phyloP scores from a whole-genome alignment of 2,329 filamentous ascomycete genomes.

The Fusarium subtropicale region DNA sequence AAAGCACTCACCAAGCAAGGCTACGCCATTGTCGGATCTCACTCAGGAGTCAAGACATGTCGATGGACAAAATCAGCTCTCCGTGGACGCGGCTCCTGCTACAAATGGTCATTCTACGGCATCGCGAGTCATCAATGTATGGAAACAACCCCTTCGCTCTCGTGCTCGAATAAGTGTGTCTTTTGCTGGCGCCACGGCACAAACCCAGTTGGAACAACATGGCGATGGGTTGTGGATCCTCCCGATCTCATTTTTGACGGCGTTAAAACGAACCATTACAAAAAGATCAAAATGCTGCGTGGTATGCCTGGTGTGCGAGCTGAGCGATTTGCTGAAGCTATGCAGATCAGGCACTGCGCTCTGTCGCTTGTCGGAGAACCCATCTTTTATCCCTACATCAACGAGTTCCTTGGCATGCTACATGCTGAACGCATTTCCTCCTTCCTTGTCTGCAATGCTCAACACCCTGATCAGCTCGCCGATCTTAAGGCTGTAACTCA shows the following conservation, averaged over 20 bases:
- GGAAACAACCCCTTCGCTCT: constrained; percentile 95
- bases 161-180: constrained; percentile 97
- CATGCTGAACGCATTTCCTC: constrained; percentile 89
- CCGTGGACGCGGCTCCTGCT: constrained; percentile 92
- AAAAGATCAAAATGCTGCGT: constrained; percentile 97
- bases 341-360: constrained; percentile 93
- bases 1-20: constrained; percentile 93
- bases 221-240: constrained; percentile 95
- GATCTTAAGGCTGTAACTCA: constrained; percentile 88
- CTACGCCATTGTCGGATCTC: constrained; percentile 93
- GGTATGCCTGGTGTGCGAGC: constrained; percentile 93
- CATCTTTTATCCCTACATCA: constrained; percentile 99
- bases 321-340: constrained; percentile 91
- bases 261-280: constrained; percentile 91
- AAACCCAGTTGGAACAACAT: constrained; percentile 95
- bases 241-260: constrained; percentile 90
- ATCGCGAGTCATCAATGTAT: constrained; percentile 98
- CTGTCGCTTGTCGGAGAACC: constrained; percentile 93
- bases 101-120: constrained; percentile 98
- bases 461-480: constrained; percentile 91
- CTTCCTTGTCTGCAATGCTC: constrained; percentile 96
- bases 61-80: constrained; percentile 98
- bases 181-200: constrained; percentile 99
- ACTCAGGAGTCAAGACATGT: constrained; percentile 97
- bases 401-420: constrained; percentile 86